phyloP scores from a whole-genome alignment of 345 rosid species.

The Rhodomyrtus tomentosa region DNA sequence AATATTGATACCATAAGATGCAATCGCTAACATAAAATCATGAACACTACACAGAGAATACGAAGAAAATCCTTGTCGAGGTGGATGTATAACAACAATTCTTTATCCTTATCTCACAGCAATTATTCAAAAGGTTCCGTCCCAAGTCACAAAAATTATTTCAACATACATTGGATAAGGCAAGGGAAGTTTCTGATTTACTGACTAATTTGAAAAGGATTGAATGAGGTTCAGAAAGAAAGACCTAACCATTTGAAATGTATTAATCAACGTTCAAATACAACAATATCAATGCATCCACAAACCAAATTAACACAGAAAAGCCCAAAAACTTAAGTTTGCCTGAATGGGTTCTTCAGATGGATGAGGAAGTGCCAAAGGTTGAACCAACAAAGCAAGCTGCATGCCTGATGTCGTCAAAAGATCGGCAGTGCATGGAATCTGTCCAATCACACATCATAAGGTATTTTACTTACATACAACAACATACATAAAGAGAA shows the following conservation, averaged over 20 bases:
- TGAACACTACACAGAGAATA: not conserved
- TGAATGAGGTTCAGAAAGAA: not conserved
- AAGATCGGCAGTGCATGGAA: slow-evolving; percentile 94
- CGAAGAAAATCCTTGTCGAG: not conserved
- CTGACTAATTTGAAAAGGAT: not conserved
- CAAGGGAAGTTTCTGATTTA: not conserved
- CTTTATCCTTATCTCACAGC: not conserved
- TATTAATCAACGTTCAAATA: not conserved
- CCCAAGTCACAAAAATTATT: not conserved
- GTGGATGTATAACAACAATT: not conserved
- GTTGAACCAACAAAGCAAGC: slow-evolving; percentile 85
- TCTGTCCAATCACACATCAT: slow-evolving; percentile 27
- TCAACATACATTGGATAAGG: not conserved
- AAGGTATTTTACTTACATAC: not conserved
- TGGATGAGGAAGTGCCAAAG: slow-evolving; percentile 91
- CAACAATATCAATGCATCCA: not conserved
- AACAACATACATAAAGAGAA: not conserved
- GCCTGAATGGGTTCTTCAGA: slow-evolving; percentile 97
- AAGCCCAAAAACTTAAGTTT: not conserved
- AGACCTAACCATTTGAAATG: not conserved
- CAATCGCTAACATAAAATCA: not conserved
- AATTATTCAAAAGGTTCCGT: not conserved
- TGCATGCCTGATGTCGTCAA: slow-evolving; percentile 93
- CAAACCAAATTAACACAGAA: not conserved
- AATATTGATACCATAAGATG: not conserved